A percentile compares a stretch with the other conserved stretches of the same genome.
These are phyloP conservation scores for Trichoderma pleuroti DNA, from an alignment of 2,329 filamentous ascomycete species.

Conservation along the genomic window DNA sequence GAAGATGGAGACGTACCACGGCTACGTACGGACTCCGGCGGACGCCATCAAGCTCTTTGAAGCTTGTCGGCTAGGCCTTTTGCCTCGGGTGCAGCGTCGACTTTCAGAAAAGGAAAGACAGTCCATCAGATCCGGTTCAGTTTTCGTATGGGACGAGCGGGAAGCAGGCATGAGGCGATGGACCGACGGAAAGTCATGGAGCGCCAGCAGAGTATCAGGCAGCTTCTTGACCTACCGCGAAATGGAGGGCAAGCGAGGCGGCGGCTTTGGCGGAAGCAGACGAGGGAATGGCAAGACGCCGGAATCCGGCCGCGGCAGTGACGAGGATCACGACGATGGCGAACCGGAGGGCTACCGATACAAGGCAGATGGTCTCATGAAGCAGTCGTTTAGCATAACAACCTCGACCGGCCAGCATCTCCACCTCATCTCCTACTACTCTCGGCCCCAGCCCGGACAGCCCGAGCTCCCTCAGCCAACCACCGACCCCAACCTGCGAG, in stretches of 20 bases:
- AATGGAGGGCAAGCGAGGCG: constrained; percentile 97
- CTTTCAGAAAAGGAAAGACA: constrained; percentile 96
- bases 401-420: constrained; percentile 85
- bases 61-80: constrained; percentile 81
- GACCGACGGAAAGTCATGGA: constrained; percentile 99
- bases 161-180: constrained; percentile 97
- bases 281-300: constrained; percentile 70
- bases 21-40: constrained; percentile 88
- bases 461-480: constrained; percentile 77
- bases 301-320: constrained; percentile 74
- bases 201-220: constrained; percentile 91
- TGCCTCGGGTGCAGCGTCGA: constrained; percentile 88
- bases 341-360: constrained; percentile 91
- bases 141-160: constrained; percentile 99
- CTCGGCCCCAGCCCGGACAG: constrained; percentile 69
- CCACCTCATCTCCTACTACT: constrained; percentile 96
- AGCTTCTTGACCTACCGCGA: constrained; percentile 97
- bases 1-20: constrained; percentile 93
- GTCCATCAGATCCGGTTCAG: constrained; percentile 91
- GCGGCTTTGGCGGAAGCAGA: constrained; percentile 61
- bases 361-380: constrained; percentile 96
- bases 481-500: constrained; percentile 72
- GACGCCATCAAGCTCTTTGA: constrained; percentile 99
- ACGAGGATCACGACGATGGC: constrained; percentile 79
- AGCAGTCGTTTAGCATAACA: constrained; percentile 99